Evolutionary conservation across 2,329 filamentous ascomycete species (phyloP), one percentile per base, ranked within the genome.

Genomic region (Nemania bipapillata): DNA sequence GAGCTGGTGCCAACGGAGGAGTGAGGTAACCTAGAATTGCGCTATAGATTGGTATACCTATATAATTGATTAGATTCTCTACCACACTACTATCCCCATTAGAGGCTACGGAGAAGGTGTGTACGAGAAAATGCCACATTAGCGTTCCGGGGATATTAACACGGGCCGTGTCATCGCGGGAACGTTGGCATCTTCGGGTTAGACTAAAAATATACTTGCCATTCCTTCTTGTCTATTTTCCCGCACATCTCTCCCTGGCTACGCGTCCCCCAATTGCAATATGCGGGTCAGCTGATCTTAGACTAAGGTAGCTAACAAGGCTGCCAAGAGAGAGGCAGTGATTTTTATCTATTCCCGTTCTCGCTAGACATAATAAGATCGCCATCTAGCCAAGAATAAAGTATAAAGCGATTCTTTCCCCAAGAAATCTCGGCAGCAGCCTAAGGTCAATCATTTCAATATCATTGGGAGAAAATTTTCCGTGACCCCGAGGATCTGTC

Each of bases 1-100:
- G 65, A 70, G 52, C 15, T 70, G 7, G 40, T 54, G 8, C 65
- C 61, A n/a, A 8, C 55, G 4, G n/a, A 50, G 6, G 37, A 11
- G 28, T 22, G 37, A 37, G 9, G 30, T 6, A 5, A 2, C 15
- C 8, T 42, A n/a, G 42, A 24, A n/a, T 8, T n/a, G 9, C 4
- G 3, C 15, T 40, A 6, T 40, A 9, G 9, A 32, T 32, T 32
- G 9, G 9, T 4, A 32, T 32, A 32, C 30, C 30, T 32, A 32
- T 4, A 32, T 32, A 32, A 32, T 9, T 4, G 30, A 32, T 32
- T 32, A 9, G 9, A 6, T 12, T 15, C 15, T 40, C 12, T 40
- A 15, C 15, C 3, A 40, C n/a, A n/a, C n/a, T n/a, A n/a, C n/a
- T n/a, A 12, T 40, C 35, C n/a, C n/a, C n/a, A n/a, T n/a, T 9